Evolutionary conservation across 2,329 filamentous ascomycete species (phyloP).

Genomic region (Microsporum audouinii): DNA sequence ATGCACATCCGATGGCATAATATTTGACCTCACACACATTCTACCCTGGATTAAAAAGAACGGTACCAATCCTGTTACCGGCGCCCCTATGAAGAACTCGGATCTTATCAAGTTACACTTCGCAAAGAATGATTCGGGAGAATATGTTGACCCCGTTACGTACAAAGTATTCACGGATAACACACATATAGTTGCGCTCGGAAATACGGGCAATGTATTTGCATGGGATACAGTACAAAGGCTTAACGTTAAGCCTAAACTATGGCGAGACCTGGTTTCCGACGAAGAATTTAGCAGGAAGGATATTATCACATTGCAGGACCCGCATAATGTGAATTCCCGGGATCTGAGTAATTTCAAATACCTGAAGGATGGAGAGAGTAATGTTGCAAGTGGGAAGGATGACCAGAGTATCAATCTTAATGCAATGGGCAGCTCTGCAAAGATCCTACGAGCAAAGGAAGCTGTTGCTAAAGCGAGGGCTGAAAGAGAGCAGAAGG

Average conservation of each 20-base stretch:
- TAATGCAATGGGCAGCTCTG: slow-evolving; percentile 62
- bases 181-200: slow-evolving; percentile 85
- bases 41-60: slow-evolving; percentile 89
- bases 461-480: slow-evolving; percentile 87
- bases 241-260: slow-evolving; percentile 92
- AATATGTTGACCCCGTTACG: slow-evolving; percentile 91
- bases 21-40: slow-evolving; percentile 93
- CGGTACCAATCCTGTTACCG: slow-evolving; percentile 81
- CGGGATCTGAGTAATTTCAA: slow-evolving; percentile 81
- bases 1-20: slow-evolving; percentile 74
- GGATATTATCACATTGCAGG: slow-evolving; percentile 92
- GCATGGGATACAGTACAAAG: slow-evolving; percentile 90
- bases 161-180: slow-evolving; percentile 98
- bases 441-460: slow-evolving; percentile 81
- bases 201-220: slow-evolving; percentile 85
- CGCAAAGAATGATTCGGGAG: slow-evolving; percentile 77
- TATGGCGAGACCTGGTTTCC: slow-evolving; percentile 83
- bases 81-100: slow-evolving; percentile 61
- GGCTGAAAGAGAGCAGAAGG: slow-evolving; percentile 53
- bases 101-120: slow-evolving; percentile 89
- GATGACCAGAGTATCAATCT: slow-evolving; percentile 66
- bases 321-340: slow-evolving; percentile 77
- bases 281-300: slow-evolving; percentile 77
- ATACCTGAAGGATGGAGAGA: slow-evolving; percentile 71
- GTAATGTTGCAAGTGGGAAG: slow-evolving; percentile 27